A percentile compares a stretch with the other conserved stretches of the same genome.
Evolutionary conservation across 495 filamentous ascomycete species (phyloP).

Genomic region (Staphylotrichum tortipilum): DNA sequence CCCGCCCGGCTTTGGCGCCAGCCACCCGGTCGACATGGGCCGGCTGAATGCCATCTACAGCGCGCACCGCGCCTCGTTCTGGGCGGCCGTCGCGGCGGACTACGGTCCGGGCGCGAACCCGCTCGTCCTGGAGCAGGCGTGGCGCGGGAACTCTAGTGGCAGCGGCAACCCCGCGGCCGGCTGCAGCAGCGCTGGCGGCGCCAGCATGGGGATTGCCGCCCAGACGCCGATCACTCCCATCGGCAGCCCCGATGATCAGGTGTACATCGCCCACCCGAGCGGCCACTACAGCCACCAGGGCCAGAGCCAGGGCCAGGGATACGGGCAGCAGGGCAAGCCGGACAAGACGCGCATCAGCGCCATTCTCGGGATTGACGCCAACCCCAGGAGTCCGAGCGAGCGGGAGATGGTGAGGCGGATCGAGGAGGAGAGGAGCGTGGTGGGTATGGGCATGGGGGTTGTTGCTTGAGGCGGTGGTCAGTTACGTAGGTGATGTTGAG

Average conservation of each 20-base stretch:
- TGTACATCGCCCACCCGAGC: slow-evolving; percentile 12
- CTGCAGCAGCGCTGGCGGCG: not conserved
- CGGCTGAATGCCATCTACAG: slow-evolving; percentile 62
- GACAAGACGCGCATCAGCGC: slow-evolving; percentile 48
- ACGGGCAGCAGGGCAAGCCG: slow-evolving; percentile 16
- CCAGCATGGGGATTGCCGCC: slow-evolving; percentile 14
- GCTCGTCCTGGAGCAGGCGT: slow-evolving; percentile 57
- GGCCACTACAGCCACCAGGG: not conserved
- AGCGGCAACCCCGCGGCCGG: slow-evolving; percentile 14
- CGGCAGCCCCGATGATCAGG: slow-evolving; percentile 36
- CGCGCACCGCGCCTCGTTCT: slow-evolving; percentile 60
- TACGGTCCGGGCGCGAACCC: slow-evolving; percentile 59
- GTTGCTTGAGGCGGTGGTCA: no score
- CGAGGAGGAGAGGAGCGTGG: slow-evolving; percentile 33
- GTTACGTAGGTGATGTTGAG: no score
- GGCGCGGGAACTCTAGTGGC: slow-evolving; percentile 40
- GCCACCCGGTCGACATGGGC: slow-evolving; percentile 51
- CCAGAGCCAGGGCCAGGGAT: slow-evolving; percentile 2
- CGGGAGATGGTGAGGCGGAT: slow-evolving; percentile 44
- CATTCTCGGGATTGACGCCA: slow-evolving; percentile 46
- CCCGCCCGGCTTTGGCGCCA: slow-evolving; percentile 11
- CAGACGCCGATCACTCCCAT: slow-evolving; percentile 41
- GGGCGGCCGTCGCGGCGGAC: slow-evolving; percentile 59
- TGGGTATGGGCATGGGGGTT: slow-evolving; percentile 5
- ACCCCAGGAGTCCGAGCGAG: slow-evolving; percentile 45